A percentile compares a stretch with the other conserved stretches of the same genome.
These are phyloP conservation scores for Linum tenue DNA, from an alignment of 345 rosid species.

Conservation along the genomic window DNA sequence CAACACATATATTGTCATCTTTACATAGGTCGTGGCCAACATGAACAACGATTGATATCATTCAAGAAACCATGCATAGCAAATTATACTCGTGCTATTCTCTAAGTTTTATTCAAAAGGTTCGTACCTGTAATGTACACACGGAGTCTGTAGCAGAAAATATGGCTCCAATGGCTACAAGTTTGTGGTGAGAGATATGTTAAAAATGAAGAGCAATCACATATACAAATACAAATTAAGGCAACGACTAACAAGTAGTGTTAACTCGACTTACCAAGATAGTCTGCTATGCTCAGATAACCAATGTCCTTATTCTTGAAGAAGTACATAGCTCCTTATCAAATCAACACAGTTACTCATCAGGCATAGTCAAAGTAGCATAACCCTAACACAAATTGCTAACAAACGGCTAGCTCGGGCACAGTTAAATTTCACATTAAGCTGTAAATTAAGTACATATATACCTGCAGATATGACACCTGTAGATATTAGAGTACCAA, in stretches of 20 bases:
- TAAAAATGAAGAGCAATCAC: constrained; percentile 10
- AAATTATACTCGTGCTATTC: no score
- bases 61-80: no score
- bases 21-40: no score
- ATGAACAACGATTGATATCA: no score
- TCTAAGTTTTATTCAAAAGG: no score
- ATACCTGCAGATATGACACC: constrained; percentile 69
- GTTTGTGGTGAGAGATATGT: constrained; percentile 7
- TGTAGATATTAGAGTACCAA: constrained; percentile 91
- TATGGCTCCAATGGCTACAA: constrained; percentile 90
- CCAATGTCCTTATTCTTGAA: constrained; percentile 64
- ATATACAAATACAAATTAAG: background rate
- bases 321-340: constrained; percentile 60
- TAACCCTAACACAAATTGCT: background rate
- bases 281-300: constrained; percentile 58
- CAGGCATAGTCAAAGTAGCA: background rate
- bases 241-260: background rate
- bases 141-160: constrained; percentile 98
- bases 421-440: no score
- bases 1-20: no score
- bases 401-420: background rate
- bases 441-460: background rate
- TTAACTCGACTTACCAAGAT: constrained; percentile 46
- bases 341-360: background rate
- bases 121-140: constrained; percentile 81